Evolutionary conservation across 768 basidiomycete species (phyloP).

Genomic region (Hygrocybe coccinea): DNA sequence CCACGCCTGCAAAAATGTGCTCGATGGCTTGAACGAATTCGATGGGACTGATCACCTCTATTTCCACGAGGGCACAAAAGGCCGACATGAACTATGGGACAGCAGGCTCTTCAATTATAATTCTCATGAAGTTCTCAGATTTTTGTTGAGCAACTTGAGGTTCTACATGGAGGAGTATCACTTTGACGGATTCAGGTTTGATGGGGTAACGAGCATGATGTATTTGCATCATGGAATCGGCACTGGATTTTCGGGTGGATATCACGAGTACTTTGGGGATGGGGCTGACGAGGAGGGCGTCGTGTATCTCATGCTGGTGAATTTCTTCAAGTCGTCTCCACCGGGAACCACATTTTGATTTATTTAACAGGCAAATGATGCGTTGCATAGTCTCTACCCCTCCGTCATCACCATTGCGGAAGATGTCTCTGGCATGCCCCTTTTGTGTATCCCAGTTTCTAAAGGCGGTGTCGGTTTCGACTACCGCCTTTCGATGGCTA

Average conservation of each 20-base stretch:
- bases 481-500: conserved; percentile 96
- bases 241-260: conserved; percentile 94
- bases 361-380: conserved; percentile 77
- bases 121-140: conserved; percentile 88
- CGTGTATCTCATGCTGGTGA: conserved; percentile 93
- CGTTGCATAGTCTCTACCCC: conserved; percentile 79
- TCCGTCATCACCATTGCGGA: conserved; percentile 88
- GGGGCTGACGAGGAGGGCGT: conserved; percentile 83
- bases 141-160: conserved; percentile 90
- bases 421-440: conserved; percentile 98
- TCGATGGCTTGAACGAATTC: conserved; percentile 92
- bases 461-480: conserved; percentile 95
- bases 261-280: conserved; percentile 95
- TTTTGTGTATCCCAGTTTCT: conserved; percentile 72
- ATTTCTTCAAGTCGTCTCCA: conserved; percentile 25
- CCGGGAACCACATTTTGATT: conserved; percentile 5
- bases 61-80: conserved; percentile 91
- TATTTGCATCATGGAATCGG: conserved; percentile 98
- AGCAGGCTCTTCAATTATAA: conserved; percentile 97
- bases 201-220: conserved; percentile 99
- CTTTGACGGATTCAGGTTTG: conserved; percentile 98
- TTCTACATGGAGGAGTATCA: conserved; percentile 94
- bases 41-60: conserved; percentile 97
- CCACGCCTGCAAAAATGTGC: conserved; percentile 95
- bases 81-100: conserved; percentile 96